A percentile compares a stretch with the other conserved stretches of the same genome.
These are phyloP conservation scores for Excoecaria cochinchinensis DNA, from an alignment of 345 rosid species.

Conservation along the genomic window DNA sequence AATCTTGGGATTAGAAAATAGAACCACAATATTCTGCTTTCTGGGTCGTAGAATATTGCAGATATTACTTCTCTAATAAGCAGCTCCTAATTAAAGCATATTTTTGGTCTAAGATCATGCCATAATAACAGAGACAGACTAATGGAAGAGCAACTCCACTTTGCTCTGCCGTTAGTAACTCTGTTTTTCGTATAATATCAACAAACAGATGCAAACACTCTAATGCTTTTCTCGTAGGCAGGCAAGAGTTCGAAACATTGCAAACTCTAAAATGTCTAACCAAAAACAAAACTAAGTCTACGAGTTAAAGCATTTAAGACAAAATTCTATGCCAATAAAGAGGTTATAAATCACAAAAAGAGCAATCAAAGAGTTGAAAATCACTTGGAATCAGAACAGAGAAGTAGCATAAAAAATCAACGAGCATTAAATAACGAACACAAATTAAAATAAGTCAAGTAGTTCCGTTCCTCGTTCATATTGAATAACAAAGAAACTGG, in stretches of 20 bases:
- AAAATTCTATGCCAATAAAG: background rate
- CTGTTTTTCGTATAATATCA: background rate
- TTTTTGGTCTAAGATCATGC: too few species aligned
- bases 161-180: background rate
- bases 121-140: too few species aligned
- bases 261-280: too few species aligned
- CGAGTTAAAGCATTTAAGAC: background rate
- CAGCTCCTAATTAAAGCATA: background rate
- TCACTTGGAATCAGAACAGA: conserved; percentile 1
- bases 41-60: background rate
- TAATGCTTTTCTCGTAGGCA: background rate
- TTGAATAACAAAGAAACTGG: background rate
- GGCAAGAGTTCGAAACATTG: too few species aligned
- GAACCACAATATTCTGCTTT: background rate
- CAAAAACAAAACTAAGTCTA: background rate
- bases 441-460: background rate
- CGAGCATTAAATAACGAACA: too few species aligned
- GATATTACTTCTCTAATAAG: background rate
- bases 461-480: background rate
- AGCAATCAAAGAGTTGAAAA: conserved; percentile 1
- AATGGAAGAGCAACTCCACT: conserved; percentile 1
- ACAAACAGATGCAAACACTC: background rate
- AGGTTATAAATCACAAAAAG: background rate
- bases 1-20: background rate
- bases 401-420: background rate